Base-by-base conservation (phyloP, 2,329 filamentous ascomycete genomes). In the Hymenoscyphus infarciens region DNA sequence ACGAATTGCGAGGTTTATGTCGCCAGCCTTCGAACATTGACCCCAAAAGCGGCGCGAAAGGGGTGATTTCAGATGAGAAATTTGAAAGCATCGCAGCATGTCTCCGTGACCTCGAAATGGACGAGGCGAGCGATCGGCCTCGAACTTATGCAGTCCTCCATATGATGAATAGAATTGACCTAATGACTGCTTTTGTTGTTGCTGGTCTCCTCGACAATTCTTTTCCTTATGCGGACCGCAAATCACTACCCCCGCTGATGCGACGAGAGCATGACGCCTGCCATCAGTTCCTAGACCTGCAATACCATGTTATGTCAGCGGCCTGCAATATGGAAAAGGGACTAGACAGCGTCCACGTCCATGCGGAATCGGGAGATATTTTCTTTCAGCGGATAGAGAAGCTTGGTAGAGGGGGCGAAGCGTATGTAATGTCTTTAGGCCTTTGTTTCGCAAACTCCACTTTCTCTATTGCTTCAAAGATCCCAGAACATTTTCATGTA, bases 371-470 rank as follows among this genome's bases (percentile, higher is more conserved):
- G 22, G 62, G 62, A n/a, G 60, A 64, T 55, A 19, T 56, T 5
- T 59, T 59, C n/a, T 59, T 64, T 38, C 29, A 57, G 15, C 4
- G 49, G 22, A 15, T 64, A 29, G 62, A 38, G 22, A 61, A 52
- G 29, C 49, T 64, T 16, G 62, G 62, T 3, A 61, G 56, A 31
- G 62, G 62, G 16, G 62, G 62, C 33, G 59, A 61, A 42, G 57
- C 57, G 59, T 64, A 49, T 59, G 60, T 49, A 49, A 13, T 3
- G 15, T 13, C 3, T 13, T 15, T 13, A 13, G 33, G 10, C 10
- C 15, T 38, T 38, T 38, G 5, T 38, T 13, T 13, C 10, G 33
- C 33, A 38, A 38, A 38, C 33, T 13, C 11, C 10, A 38, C 33
- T 11, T 38, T 11, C 10, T 13, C 3, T 13, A 38, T 38, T 38